Base-by-base conservation (phyloP, 2,329 filamentous ascomycete species). In the Fusarium sp. region DNA sequence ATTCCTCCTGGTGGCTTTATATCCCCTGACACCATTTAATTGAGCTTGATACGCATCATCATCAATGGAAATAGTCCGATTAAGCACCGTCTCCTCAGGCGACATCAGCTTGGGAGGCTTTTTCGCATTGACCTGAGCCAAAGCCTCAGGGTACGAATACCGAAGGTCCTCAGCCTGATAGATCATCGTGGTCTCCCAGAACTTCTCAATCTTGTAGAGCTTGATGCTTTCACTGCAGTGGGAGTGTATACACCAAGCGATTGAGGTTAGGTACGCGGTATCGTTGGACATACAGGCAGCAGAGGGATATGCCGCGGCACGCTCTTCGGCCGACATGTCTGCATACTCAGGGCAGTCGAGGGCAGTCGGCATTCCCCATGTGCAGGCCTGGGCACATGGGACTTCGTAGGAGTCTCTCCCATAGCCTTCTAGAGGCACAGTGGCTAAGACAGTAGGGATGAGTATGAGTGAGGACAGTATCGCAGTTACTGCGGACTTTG, bases 341-440 rank as follows among this genome's bases (percentile, higher is more conserved):
- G 54, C 61, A 34, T 55, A 73, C 15, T 73, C 71, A 2, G 71
- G 71, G 17, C 71, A 73, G 11, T 73, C 42, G 4, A 73, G 52
- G 2, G 30, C 30, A 1, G n/a, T 38, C 1, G 71, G 71, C 11
- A 62, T 48, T 0, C 56, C 45, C 14, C 55, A 71, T 1, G 48
- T 21, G n/a, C 71, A 73, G 7, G 69, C 71, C 2, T 61, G 56
- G 2, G 36, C 56, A 10, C 71, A 73, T 0, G 50, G 20, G 5
- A 56, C 47, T 3, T 42, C 36, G 24, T 69, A 73, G 2, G 20
- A 10, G 0, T 56, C 34, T 5, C 53, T 54, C 0, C 71, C 71
- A 45, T 73, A 73, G 7, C 71, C 71, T 8, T 64, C 32, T 3
- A 73, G 57, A 15, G 57, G 68, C 2, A 65, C 62, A 2, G 39